Evolutionary conservation across 2,329 filamentous ascomycete genomes (phyloP), one percentile per base, ranked within the genome.

Genomic region (Beauveria varroae): DNA sequence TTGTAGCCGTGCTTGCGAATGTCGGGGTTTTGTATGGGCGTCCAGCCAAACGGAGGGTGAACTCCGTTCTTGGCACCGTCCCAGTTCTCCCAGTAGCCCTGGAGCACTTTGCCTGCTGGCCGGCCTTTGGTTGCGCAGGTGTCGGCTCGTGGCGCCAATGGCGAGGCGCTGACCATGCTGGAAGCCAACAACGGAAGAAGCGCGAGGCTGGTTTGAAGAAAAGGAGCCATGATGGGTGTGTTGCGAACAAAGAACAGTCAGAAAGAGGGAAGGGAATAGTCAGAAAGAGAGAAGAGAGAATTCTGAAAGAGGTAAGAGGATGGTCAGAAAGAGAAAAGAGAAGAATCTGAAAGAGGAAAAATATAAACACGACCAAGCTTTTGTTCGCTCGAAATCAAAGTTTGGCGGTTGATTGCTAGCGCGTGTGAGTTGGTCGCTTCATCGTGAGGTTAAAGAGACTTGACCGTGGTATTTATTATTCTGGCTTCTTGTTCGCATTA

Each of bases 51-150:
- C 3, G 57, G 58, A 9, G 72, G 71, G 63, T 74, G 72, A 3
- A 72, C 70, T 18, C 70, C 71, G 58, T 71, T 73, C 26, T 55
- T 63, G 16, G 71, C 49, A 37, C 71, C 71, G 60, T 74, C 71
- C 72, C 72, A 74, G 63, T 73, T 74, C 65, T 74, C 72, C 71
- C 71, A 73, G 61, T 74, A 74, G 10, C 72, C 72, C 53, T 69
- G 67, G 22, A 74, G 69, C 9, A 74, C 70, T 56, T 72, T 72
- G 40, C 72, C 72, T 1, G 63, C 24, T 8, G 72, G 72, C 34
- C 68, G 70, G 18, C 71, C 71, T 56, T 71, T 74, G 3, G 70
- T 71, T 12, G 63, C 66, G 53, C 72, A 74, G 41, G 69, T 70
- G 37, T 60, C 57, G 37, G 61, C 59, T 57, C 67, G 65, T 16